Base-by-base conservation (phyloP, 305 asterid genomes). In the Plantago lanceolata region DNA sequence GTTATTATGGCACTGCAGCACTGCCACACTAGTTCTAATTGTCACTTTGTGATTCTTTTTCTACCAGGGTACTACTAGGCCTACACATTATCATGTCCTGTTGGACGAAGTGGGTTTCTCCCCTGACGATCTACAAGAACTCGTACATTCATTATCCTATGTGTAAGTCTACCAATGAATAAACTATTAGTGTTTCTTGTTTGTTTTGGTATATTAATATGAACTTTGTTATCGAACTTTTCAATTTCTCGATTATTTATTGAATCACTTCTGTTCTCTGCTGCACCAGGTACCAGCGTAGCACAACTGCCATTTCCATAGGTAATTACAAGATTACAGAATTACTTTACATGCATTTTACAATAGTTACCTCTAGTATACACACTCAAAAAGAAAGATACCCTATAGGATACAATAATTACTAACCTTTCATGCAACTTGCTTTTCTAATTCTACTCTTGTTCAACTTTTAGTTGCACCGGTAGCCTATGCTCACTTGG, bases 231-330 rank as follows among this genome's bases (percentile, higher is more conserved):
- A 48, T 50, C 55, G 3, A 17, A 52, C 49, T 14, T 19, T 59
- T 28, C 12, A n/a, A n/a, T 40, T 43, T 14, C 19, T 54, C 50
- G 16, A 40, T 40, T 1, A 40, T 40, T 9, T 40, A 40, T 51
- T 12, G 43, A 54, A 8, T 13, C 19, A 44, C 3, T 19, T 57
- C 8, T 52, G 28, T 14, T 53, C 6, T 17, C 43, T 17, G 6
- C 57, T 76, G 59, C 95, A n/a, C n/a, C n/a, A 93, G 98, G 73
- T 93, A 93, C 70, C 98, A 93, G 76, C 79, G 97, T 24, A 89
- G 98, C 68, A 93, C 96, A 5, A 93, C 98, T 24, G 98, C 98
- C 19, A 89, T 93, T 14, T 93, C 98, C 48, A 85, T 93, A 29
- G 96, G 97, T 90, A 88, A 82, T 28, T 60, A 8, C 37, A 18